These are phyloP conservation scores for Dichotomopilus funicola DNA, from an alignment of 2,329 filamentous ascomycete genomes.

Conservation along the genomic window DNA sequence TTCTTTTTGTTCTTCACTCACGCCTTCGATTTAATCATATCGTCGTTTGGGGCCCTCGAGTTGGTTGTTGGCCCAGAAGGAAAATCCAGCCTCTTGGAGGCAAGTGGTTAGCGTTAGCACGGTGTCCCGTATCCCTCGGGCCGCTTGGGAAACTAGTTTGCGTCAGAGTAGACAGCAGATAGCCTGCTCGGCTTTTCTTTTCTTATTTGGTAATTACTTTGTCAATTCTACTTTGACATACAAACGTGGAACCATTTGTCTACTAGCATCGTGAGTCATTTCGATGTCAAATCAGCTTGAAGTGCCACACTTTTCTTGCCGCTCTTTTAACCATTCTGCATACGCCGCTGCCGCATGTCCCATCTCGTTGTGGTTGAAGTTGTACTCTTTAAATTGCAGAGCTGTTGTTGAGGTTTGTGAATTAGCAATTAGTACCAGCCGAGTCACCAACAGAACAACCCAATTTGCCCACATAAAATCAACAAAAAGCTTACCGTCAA, in stretches of 20 bases:
- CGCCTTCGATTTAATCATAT: neutral
- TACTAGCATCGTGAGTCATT: no score
- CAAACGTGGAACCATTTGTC: neutral
- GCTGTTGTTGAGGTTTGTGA: neutral
- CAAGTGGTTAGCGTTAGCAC: no score
- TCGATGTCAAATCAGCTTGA: no score
- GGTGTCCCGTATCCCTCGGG: neutral
- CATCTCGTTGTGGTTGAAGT: constrained; percentile 51
- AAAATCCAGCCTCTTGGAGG: neutral
- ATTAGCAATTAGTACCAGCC: no score
- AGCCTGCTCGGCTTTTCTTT: neutral
- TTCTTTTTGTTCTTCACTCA: neutral
- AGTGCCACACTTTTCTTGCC: no score
- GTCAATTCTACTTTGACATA: neutral
- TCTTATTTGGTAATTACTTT: neutral
- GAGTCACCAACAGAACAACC: neutral
- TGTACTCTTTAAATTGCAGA: constrained; percentile 40
- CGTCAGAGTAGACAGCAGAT: neutral
- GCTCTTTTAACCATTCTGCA: no score
- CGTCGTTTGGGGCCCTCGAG: neutral
- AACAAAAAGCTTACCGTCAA: constrained; percentile 7
- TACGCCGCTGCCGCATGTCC: no score
- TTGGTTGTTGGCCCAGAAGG: neutral
- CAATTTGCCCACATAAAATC: neutral
- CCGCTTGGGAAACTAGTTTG: neutral